Evolutionary conservation across 2,329 filamentous ascomycete genomes (phyloP), one percentile per base, ranked within the genome.

Genomic region (Botryotinia convoluta): DNA sequence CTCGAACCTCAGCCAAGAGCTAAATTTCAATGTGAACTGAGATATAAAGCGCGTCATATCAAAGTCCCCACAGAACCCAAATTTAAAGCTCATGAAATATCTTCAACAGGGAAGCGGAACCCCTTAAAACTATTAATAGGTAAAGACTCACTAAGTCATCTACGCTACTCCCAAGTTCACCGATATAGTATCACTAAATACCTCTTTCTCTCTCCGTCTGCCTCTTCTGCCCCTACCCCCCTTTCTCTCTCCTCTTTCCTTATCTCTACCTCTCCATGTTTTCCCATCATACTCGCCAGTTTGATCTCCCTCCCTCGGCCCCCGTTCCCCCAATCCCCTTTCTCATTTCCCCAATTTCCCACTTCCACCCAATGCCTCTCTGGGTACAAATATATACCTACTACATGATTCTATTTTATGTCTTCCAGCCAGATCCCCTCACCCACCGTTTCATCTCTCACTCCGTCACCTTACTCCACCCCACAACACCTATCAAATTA

Each of bases 201-300:
- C n/a, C 3, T 18, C 51, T 9, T 4, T 18, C 14, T 6, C n/a
- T 29, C n/a, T 8, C 51, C 0, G 2, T 54, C 10, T 5, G 2
- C 48, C 10, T 6, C 2, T 51, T 51, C 26, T 12, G 0, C 48
- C 5, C 26, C 8, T 45, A 4, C 7, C 44, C 18, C 7, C 1
- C 20, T 7, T 9, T 48, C 9, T n/a, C 22, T 4, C 18, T 0
- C 45, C 9, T 5, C 22, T 4, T 48, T 10, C 22, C 48, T 7
- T 14, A 6, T 16, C 45, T 10, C 8, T 9, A 22, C 45, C 45
- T 4, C 45, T 48, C 20, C 48, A 54, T 7, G 4, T 3, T 54
- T n/a, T 7, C 4, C 5, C 26, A n/a, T 3, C 4, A 54, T 0
- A 6, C 0, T 54, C 48, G 12, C 5, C 12, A 16, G 12, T n/a